Percentiles rank a stretch among this genome's conserved stretches.
Conservation (phyloP, 164 flowering plant species). For the Piper betle region DNA sequence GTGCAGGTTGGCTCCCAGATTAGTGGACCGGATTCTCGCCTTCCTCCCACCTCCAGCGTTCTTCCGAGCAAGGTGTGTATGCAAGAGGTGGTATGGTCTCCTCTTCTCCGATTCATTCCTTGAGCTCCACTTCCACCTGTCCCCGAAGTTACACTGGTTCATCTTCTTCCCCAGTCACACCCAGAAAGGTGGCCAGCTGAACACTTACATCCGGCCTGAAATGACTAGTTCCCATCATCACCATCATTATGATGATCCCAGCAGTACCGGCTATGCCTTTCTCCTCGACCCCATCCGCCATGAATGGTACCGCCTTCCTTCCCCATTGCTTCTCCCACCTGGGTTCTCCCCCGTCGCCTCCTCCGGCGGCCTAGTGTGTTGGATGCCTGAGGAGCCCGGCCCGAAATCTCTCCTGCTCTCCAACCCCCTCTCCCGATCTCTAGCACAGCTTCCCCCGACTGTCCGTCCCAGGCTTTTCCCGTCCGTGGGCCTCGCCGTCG, state of each 20-base stretch:
- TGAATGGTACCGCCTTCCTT: constrained; percentile 49
- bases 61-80: constrained; percentile 64
- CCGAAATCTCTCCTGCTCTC: constrained; percentile 39
- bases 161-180: constrained; percentile 47
- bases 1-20: constrained; percentile 62
- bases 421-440: constrained; percentile 49
- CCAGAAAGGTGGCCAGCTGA: not conserved
- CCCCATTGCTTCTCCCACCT: constrained; percentile 29
- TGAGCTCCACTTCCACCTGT: constrained; percentile 38
- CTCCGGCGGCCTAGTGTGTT: constrained; percentile 68
- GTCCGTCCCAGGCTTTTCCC: constrained; percentile 62
- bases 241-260: not conserved
- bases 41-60: constrained; percentile 85
- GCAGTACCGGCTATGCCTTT: not conserved
- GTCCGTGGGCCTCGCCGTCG: constrained; percentile 46
- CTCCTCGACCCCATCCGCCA: constrained; percentile 55
- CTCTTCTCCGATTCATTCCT: constrained; percentile 59
- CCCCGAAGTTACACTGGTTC: constrained; percentile 41
- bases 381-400: constrained; percentile 60
- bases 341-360: constrained; percentile 68
- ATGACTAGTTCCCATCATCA: constrained; percentile 11
- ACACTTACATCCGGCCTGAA: constrained; percentile 32
- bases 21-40: constrained; percentile 59
- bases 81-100: constrained; percentile 81
- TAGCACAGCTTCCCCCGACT: constrained; percentile 57